phyloP scores from a whole-genome alignment of 768 basidiomycete genomes.

The Amanita phalloides region DNA sequence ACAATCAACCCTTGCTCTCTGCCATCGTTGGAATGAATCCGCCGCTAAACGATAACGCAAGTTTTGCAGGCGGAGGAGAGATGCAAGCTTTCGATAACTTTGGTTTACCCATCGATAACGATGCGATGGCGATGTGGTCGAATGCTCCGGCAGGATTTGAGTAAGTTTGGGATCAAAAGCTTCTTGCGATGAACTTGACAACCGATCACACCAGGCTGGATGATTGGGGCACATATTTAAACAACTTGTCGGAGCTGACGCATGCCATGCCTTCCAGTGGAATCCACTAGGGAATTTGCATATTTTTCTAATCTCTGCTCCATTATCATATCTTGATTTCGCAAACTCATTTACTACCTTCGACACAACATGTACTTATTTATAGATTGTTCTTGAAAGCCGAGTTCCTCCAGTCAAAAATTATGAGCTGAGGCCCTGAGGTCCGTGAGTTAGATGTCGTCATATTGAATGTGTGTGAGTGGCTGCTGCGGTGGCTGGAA shows the following conservation, averaged over 20 bases:
- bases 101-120: conserved; percentile 26
- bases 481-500: too few species aligned
- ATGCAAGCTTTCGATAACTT: neutral
- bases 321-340: neutral
- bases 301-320: neutral
- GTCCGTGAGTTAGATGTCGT: too few species aligned
- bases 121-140: conserved; percentile 60
- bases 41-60: neutral
- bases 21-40: neutral
- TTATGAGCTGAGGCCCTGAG: too few species aligned
- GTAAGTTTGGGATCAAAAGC: conserved; percentile 26
- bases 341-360: too few species aligned
- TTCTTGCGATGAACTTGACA: neutral
- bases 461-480: too few species aligned
- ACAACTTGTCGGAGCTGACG: conserved; percentile 3
- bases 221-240: conserved; percentile 8
- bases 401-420: too few species aligned
- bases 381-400: too few species aligned
- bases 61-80: neutral
- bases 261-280: neutral
- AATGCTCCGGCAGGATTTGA: conserved; percentile 55
- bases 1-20: neutral
- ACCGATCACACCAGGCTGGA: neutral
- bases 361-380: too few species aligned
- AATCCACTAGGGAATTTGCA: neutral